A percentile compares a stretch with the other conserved stretches of the same genome.
These are phyloP conservation scores for Salvia rosmarinus DNA, from an alignment of 257 asterid species.

Conservation along the genomic window DNA sequence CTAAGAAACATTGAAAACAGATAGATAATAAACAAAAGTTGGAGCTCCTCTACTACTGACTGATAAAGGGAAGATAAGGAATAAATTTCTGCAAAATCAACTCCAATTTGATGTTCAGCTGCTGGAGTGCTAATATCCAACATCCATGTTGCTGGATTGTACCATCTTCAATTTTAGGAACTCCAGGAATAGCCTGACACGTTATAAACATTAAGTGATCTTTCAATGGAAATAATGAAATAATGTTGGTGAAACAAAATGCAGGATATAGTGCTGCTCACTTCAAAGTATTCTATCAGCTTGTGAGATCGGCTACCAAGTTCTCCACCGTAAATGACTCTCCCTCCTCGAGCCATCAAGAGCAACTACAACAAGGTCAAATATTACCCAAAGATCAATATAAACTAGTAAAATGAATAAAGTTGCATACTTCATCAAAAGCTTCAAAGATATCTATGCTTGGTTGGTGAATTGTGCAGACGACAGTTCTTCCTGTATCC, in stretches of 20 bases:
- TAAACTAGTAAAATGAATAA: no score
- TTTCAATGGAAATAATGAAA: constrained; percentile 15
- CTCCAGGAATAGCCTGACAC: constrained; percentile 51
- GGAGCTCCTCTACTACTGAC: constrained; percentile 35
- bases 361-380: constrained; percentile 50
- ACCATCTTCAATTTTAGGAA: constrained; percentile 48
- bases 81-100: constrained; percentile 55
- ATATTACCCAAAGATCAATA: no score
- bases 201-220: constrained; percentile 2
- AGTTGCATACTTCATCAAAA: constrained; percentile 50
- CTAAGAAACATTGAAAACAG: no score
- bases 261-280: constrained; percentile 29
- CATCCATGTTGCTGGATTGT: constrained; percentile 70
- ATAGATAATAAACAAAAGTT: background rate
- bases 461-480: constrained; percentile 69
- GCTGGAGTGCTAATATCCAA: constrained; percentile 50
- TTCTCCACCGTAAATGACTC: constrained; percentile 51
- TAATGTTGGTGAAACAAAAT: background rate
- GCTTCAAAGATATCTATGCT: constrained; percentile 70
- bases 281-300: constrained; percentile 61
- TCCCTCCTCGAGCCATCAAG: constrained; percentile 63
- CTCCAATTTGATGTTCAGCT: constrained; percentile 46
- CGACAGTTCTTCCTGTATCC: constrained; percentile 65
- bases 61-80: constrained; percentile 48
- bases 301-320: constrained; percentile 54